Base-by-base conservation (phyloP, 805 yeast genomes). In the Hanseniaspora vineae region DNA sequence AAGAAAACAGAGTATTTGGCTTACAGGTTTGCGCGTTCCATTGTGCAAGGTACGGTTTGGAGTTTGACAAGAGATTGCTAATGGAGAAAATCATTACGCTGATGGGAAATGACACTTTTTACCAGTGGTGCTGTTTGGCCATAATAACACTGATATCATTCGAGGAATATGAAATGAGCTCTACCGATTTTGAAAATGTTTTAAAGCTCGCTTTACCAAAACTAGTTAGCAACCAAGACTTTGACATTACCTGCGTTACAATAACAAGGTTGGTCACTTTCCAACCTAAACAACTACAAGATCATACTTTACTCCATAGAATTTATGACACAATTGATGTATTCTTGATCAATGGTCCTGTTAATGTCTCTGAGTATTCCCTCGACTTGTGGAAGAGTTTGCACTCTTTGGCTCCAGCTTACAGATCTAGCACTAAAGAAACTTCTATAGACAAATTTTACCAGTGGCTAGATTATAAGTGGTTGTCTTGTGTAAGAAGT, bases 281-380 rank as follows among this genome's bases (percentile, higher is more conserved):
- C 47, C 65, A 5, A 44, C 50, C 1, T 31, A 20, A 12, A 46
- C 51, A 3, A 46, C 42, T 54, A 1, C 45, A 54, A 3, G 83
- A 78, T 46, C 58, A 58, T 9, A 58, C 74, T 0, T 54, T 78
- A 9, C 48, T 65, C 3, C 73, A 68, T 42, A 76, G 74, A 51
- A 59, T 79, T 32, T 73, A 72, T 40, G 73, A 72, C 31, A 46
- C 78, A 1, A 62, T 75, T 44, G 82, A 79, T 35, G 57, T 74
- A 6, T 64, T 84, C 0, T 81, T 76, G 42, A 64, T 79, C 0
- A 75, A 73, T 58, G 90, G 90, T 0, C 90, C 92, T 2, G 56
- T 62, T 1, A 20, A 52, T 1, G 46, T 80, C 1, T 66, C 71
- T 44, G 64, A 71, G 42, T 76, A 71, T 44, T 65, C 82, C 3